Percentiles rank a stretch among this genome's conserved stretches.
Evolutionary conservation across 768 basidiomycete species (phyloP).

Genomic region (Lactifluus pinguis): DNA sequence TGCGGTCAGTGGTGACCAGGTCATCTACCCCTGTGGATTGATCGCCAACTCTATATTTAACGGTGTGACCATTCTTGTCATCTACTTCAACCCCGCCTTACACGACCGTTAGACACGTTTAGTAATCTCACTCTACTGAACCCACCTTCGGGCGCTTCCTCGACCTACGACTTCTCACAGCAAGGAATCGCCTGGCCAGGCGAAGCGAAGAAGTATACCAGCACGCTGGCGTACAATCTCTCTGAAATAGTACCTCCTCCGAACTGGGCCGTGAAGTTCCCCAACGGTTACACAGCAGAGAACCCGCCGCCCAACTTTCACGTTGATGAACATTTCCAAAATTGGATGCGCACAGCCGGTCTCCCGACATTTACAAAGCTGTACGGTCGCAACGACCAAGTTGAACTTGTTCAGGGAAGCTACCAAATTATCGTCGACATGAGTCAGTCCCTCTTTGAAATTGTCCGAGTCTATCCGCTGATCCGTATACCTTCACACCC

Average conservation of each 20-base stretch:
- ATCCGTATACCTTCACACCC: neutral
- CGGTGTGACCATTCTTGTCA: constrained; percentile 38
- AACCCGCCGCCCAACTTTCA: constrained; percentile 66
- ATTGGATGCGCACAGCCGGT: constrained; percentile 99
- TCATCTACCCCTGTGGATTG: constrained; percentile 90
- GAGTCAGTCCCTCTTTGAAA: constrained; percentile 46
- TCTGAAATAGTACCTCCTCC: constrained; percentile 81
- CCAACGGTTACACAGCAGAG: constrained; percentile 56
- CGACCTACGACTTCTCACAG: constrained; percentile 65
- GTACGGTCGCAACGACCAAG: constrained; percentile 82
- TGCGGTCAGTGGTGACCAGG: constrained; percentile 39
- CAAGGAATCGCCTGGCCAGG: constrained; percentile 93
- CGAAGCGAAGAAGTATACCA: constrained; percentile 82
- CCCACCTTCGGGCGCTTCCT: constrained; percentile 34
- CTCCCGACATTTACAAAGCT: constrained; percentile 95
- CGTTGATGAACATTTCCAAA: constrained; percentile 88
- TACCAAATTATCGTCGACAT: constrained; percentile 72
- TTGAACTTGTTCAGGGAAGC: constrained; percentile 57
- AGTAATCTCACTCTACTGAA: constrained; percentile 51
- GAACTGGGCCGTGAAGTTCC: constrained; percentile 75
- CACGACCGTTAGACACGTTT: constrained; percentile 59
- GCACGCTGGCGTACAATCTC: constrained; percentile 51
- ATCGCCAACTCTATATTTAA: constrained; percentile 98
- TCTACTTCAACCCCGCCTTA: neutral
- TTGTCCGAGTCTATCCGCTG: neutral